Percentiles rank a stretch among this genome's conserved stretches.
Evolutionary conservation across 371 early-diverging fungal species (phyloP).

Genomic region (Mortierella sp.): DNA sequence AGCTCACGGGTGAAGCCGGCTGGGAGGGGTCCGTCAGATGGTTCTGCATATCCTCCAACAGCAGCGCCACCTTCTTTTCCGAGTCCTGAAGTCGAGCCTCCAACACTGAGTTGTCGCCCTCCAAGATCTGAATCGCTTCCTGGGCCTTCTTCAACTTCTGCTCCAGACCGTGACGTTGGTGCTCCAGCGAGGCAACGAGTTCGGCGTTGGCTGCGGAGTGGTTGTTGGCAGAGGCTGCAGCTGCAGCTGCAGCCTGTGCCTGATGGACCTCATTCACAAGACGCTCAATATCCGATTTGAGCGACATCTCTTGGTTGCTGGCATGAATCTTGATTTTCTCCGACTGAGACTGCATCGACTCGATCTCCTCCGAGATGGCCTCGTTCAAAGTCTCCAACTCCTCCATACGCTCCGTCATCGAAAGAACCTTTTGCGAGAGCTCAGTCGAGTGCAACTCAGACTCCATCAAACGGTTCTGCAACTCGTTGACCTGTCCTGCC

Average conservation of each 20-base stretch:
- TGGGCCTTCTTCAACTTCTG: slow-evolving; percentile 36
- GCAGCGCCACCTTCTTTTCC: slow-evolving; percentile 48
- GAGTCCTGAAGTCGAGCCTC: slow-evolving; percentile 40
- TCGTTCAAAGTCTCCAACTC: slow-evolving; percentile 50
- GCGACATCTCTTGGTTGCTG: slow-evolving; percentile 23
- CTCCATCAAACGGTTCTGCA: slow-evolving; percentile 37
- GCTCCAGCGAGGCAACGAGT: slow-evolving; percentile 17
- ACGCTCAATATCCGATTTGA: slow-evolving; percentile 51
- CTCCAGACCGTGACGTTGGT: slow-evolving; percentile 42
- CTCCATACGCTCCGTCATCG: slow-evolving; percentile 38
- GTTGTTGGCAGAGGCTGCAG: slow-evolving; percentile 9
- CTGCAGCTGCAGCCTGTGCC: slow-evolving; percentile 16
- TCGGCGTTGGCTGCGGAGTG: slow-evolving; percentile 15
- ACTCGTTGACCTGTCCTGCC: slow-evolving; percentile 12
- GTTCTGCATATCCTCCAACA: slow-evolving; percentile 51
- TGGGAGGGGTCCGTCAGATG: slow-evolving; percentile 16
- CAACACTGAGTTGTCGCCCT: slow-evolving; percentile 46
- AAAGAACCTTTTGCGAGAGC: slow-evolving; percentile 50
- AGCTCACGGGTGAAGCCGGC: slow-evolving; percentile 37
- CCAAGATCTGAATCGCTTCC: slow-evolving; percentile 35
- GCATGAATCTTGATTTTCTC: slow-evolving; percentile 20
- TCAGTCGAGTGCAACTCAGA: slow-evolving; percentile 54
- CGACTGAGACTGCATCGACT: slow-evolving; percentile 26
- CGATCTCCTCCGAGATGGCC: slow-evolving; percentile 41
- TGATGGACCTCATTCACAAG: slow-evolving; percentile 51